These are phyloP conservation scores for Hirschfeldia incana DNA, from an alignment of 345 rosid species.

Conservation along the genomic window DNA sequence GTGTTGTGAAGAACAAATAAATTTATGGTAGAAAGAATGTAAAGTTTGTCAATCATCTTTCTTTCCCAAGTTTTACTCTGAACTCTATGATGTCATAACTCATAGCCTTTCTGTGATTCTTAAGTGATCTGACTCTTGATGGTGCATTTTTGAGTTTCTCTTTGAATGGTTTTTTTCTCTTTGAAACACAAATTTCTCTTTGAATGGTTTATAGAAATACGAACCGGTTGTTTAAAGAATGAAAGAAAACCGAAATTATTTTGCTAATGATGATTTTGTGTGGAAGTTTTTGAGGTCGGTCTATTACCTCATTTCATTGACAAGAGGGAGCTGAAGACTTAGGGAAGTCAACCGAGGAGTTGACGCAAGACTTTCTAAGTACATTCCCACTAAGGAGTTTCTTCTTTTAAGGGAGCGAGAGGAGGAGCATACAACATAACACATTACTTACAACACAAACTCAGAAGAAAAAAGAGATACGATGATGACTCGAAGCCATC, in stretches of 20 bases:
- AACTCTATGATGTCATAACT: no score
- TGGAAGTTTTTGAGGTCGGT: background rate
- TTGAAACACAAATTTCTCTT: background rate
- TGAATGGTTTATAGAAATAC: background rate
- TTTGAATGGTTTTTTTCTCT: no score
- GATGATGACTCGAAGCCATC: conserved; percentile 1
- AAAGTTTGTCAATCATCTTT: no score
- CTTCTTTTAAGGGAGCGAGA: background rate
- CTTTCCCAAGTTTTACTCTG: no score
- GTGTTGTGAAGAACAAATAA: no score
- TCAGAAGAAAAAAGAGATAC: background rate
- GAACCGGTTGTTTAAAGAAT: background rate
- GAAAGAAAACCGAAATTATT: background rate
- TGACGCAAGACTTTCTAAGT: background rate
- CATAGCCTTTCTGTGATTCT: background rate
- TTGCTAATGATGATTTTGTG: background rate
- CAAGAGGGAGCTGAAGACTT: background rate
- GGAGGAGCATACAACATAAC: background rate
- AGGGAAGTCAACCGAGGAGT: background rate
- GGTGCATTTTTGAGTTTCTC: background rate
- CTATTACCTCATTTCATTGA: background rate
- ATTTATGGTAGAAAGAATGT: no score
- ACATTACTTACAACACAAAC: background rate
- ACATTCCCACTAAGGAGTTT: background rate
- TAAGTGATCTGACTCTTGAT: background rate